Evolutionary conservation across 306 rosid species (phyloP), one percentile per base, ranked within the genome.

Genomic region (Lithocarpus polystachyus): DNA sequence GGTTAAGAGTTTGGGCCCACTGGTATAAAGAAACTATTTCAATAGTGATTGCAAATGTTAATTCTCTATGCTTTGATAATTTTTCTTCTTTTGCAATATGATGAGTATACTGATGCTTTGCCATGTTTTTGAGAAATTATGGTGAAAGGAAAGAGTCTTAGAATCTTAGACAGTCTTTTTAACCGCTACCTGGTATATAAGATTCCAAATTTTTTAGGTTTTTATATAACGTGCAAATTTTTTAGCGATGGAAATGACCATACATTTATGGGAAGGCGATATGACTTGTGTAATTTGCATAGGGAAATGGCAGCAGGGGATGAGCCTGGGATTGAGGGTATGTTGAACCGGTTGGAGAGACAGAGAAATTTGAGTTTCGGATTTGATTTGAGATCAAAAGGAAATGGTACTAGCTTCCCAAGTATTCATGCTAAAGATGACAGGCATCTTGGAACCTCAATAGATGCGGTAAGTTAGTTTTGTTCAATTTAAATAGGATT

Each of bases 321-420:
- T 15, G 84, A 91, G 73, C 90, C 92, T 81, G 98, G 98, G 51
- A 85, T 96, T 83, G 98, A 85, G 83, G 99, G 99, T 29, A 96
- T 96, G 84, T 82, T 96, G 87, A 88, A 77, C 77, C 91, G 98
- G 62, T 82, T 93, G 88, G 97, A 88, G 87, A 93, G 87, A 79
- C 83, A 90, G 70, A 90, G 98, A 79, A 91, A 67, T 84, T 67
- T 9, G 59, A 61, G 74, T 40, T 84, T 86, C 15, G 93, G 93
- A 45, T 62, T 84, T 65, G 77, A 75, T 62, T 31, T 74, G 45
- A 72, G n/a, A 48, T 87, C 82, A 73, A 84, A 85, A 80, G 91
- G 83, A 60, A 87, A 79, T 68, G 59, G 5, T 48, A 15, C 48
- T 75, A 72, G 62, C 43, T 29, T 77, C 0, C 29, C 24, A 29